Conservation (phyloP, 2,329 filamentous ascomycete genomes). For the Ceratocystiopsis sp. region DNA sequence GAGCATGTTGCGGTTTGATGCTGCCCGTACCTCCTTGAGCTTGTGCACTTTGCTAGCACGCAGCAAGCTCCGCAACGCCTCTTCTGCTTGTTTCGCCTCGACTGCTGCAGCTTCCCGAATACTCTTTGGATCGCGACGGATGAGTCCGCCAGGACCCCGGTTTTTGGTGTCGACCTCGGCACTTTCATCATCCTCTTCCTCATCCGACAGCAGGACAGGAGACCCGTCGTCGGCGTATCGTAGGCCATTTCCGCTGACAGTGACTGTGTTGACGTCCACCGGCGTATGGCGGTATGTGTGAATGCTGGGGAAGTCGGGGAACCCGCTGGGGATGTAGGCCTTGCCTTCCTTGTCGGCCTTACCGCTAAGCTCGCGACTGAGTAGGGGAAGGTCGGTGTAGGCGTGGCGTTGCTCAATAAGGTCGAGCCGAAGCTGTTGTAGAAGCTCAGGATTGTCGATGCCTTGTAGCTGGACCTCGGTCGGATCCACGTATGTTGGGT, state of each 20-base stretch:
- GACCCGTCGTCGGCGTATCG: constrained; percentile 13
- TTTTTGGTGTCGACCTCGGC: not conserved
- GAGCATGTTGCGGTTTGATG: constrained; percentile 33
- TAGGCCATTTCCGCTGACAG: constrained; percentile 13
- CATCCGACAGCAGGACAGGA: constrained; percentile 6
- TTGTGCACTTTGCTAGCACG: constrained; percentile 46
- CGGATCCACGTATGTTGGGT: too few relatives aligned
- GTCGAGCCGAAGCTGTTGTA: not conserved
- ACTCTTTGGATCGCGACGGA: constrained; percentile 32
- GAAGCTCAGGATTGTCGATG: too few relatives aligned
- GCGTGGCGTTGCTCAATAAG: not conserved
- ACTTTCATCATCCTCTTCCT: constrained; percentile 7
- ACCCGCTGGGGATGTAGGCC: constrained; percentile 37
- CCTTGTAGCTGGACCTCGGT: too few relatives aligned
- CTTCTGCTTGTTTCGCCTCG: constrained; percentile 44
- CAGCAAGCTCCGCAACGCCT: constrained; percentile 40
- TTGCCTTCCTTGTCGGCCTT: constrained; percentile 36
- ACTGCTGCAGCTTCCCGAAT: constrained; percentile 42
- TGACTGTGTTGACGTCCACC: constrained; percentile 20
- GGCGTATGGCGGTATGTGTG: constrained; percentile 47
- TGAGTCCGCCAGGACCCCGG: constrained; percentile 12
- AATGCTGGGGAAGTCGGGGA: constrained; percentile 45
- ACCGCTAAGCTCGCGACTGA: constrained; percentile 40
- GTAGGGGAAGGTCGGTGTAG: constrained; percentile 22
- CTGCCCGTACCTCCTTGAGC: constrained; percentile 43